phyloP scores from a whole-genome alignment of 1,139 yeast genomes.

The Pichia sp. region DNA sequence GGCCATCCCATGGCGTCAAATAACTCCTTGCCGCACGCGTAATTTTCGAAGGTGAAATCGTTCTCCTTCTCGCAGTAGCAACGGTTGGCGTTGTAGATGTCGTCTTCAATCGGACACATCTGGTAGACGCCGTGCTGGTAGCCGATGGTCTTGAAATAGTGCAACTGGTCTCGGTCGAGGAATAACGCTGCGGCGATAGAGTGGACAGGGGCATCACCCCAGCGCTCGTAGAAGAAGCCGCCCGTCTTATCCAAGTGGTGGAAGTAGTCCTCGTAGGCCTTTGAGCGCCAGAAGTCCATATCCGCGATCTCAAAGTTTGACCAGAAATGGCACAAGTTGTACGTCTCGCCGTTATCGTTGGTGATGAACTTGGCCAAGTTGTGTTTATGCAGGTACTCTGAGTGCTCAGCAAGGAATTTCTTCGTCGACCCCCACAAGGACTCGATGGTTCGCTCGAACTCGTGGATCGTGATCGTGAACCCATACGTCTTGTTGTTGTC shows the following conservation, averaged over 20 bases:
- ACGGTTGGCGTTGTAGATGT: conserved; percentile 39
- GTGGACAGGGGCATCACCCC: conserved; percentile 63
- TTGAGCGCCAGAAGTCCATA: conserved; percentile 49
- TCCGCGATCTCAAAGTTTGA: conserved; percentile 54
- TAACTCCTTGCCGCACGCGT: conserved; percentile 52
- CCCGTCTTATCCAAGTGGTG: conserved; percentile 46
- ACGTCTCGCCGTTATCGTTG: conserved; percentile 45
- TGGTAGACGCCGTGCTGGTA: conserved; percentile 52
- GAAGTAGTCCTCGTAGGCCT: conserved; percentile 45
- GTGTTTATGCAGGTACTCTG: conserved; percentile 43
- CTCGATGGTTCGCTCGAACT: conserved; percentile 53
- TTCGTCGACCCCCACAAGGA: conserved; percentile 55
- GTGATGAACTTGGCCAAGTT: conserved; percentile 47
- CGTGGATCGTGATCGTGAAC: conserved; percentile 62
- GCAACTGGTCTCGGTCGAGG: conserved; percentile 42
- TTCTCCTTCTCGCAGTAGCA: conserved; percentile 48
- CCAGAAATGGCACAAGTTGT: conserved; percentile 59
- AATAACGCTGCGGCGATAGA: conserved; percentile 53
- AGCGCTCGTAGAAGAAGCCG: conserved; percentile 57
- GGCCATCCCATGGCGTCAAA: conserved; percentile 43
- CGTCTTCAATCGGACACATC: conserved; percentile 51
- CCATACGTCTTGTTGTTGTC: conserved; percentile 59
- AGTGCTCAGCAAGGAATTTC: conserved; percentile 43
- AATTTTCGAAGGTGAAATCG: conserved; percentile 53
- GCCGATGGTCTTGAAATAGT: conserved; percentile 53